Conservation (phyloP, 1,139 yeast genomes). For the Sugiyamaella xylanicola region DNA sequence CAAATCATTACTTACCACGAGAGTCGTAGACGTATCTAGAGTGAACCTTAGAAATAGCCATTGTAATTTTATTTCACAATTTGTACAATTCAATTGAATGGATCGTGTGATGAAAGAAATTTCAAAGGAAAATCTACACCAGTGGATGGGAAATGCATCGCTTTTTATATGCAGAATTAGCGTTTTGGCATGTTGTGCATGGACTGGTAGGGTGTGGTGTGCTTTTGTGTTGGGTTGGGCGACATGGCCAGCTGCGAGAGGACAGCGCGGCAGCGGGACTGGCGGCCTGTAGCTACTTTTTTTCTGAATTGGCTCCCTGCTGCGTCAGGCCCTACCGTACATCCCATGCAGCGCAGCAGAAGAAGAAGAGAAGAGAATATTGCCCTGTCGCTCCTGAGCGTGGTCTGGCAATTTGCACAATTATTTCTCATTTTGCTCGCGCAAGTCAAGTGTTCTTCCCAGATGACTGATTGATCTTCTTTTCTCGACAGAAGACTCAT, state of each 20-base stretch:
- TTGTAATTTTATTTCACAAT: slow-evolving; percentile 37
- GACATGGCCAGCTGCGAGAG: too few relatives aligned
- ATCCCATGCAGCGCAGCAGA: too few relatives aligned
- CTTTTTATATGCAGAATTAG: slow-evolving; percentile 4
- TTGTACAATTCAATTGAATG: slow-evolving; percentile 17
- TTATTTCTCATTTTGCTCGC: too few relatives aligned
- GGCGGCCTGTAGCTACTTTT: not conserved
- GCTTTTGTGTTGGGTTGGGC: slow-evolving; percentile 9
- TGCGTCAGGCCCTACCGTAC: too few relatives aligned
- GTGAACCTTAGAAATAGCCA: slow-evolving; percentile 68
- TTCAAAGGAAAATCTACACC: not conserved
- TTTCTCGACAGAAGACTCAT: too few relatives aligned
- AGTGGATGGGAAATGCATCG: slow-evolving; percentile 4
- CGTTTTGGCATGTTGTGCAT: not conserved
- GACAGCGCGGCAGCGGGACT: not conserved
- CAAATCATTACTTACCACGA: slow-evolving; percentile 57
- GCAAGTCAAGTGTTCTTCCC: too few relatives aligned
- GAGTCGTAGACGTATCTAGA: slow-evolving; percentile 97
- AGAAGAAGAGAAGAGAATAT: too few relatives aligned
- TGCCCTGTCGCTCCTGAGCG: too few relatives aligned
- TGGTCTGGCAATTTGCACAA: too few relatives aligned
- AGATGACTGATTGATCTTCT: too few relatives aligned
- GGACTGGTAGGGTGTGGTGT: not conserved
- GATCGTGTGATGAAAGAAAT: slow-evolving; percentile 18
- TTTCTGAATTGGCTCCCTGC: too few relatives aligned